Percentiles rank a stretch among this genome's conserved stretches.
Conservation (phyloP, 202 grass and related monocot genomes). For the Setaria italica region DNA sequence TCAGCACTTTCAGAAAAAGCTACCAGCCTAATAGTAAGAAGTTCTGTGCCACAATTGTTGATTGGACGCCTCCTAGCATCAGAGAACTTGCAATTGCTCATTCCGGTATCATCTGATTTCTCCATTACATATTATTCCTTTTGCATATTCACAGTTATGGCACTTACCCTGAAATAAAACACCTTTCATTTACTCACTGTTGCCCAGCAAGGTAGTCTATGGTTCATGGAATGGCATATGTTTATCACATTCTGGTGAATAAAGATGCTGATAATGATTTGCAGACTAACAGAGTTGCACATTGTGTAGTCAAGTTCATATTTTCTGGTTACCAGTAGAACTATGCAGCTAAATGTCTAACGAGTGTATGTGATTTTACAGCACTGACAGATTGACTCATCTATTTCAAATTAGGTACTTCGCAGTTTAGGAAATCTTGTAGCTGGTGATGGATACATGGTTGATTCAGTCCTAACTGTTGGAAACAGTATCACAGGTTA, state of each 20-base stretch:
- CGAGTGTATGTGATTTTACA: conserved; percentile 37
- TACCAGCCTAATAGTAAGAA: conserved; percentile 62
- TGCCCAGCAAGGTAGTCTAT: neutral
- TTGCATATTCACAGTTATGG: conserved; percentile 15
- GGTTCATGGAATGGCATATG: neutral
- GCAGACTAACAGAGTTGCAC: neutral
- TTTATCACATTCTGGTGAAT: conserved; percentile 2
- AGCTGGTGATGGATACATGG: conserved; percentile 82
- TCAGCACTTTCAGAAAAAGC: conserved; percentile 92
- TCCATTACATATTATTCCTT: conserved; percentile 12
- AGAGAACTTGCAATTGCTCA: conserved; percentile 87
- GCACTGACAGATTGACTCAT: conserved; percentile 29
- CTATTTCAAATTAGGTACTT: conserved; percentile 74
- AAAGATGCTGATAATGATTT: conserved; percentile 2
- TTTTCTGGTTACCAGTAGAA: conserved; percentile 17
- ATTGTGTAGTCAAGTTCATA: neutral
- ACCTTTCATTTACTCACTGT: neutral
- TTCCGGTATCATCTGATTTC: conserved; percentile 66
- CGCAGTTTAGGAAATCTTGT: conserved; percentile 93
- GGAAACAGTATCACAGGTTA: conserved; percentile 85
- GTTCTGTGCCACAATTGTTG: conserved; percentile 69
- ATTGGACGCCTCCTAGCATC: conserved; percentile 65
- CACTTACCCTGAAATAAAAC: conserved; percentile 28
- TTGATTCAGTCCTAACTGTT: conserved; percentile 71
- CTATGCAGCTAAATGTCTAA: conserved; percentile 11